Percentiles rank a stretch among this genome's conserved stretches.
phyloP scores from a whole-genome alignment of 2,329 filamentous ascomycete species.

The Bipolaris oryzae region DNA sequence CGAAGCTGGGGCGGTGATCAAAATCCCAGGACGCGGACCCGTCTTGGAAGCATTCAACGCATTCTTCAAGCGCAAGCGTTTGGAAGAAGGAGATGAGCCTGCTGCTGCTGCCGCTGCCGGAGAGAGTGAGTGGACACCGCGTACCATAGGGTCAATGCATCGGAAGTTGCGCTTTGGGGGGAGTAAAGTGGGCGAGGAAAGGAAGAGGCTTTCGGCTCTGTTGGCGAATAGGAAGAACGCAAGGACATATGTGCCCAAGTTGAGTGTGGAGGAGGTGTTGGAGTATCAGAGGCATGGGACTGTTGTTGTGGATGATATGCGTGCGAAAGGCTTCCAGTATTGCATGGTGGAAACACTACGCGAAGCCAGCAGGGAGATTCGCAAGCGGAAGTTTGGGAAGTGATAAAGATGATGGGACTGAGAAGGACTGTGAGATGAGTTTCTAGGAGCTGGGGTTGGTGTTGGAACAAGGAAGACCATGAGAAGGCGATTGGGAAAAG shows the following conservation, averaged over 20 bases:
- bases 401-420: too few species aligned
- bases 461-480: too few species aligned
- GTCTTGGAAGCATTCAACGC: constrained; percentile 2
- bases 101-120: too few species aligned
- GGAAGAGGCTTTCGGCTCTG: background rate
- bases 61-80: background rate
- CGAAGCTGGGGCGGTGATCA: constrained; percentile 9
- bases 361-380: too few species aligned
- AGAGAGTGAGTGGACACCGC: background rate
- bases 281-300: constrained; percentile 5
- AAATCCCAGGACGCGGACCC: background rate
- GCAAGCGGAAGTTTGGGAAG: too few species aligned
- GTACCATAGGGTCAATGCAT: background rate
- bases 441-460: too few species aligned
- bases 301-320: constrained; percentile 8
- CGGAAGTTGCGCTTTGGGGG: background rate
- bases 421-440: too few species aligned
- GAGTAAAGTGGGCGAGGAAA: background rate
- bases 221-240: background rate
- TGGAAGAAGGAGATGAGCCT: background rate
- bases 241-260: constrained; percentile 12
- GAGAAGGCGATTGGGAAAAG: too few species aligned
- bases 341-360: too few species aligned
- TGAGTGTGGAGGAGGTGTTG: constrained; percentile 16
- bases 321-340: background rate